phyloP scores from a whole-genome alignment of 345 rosid genomes.

The Salix arbutifolia region DNA sequence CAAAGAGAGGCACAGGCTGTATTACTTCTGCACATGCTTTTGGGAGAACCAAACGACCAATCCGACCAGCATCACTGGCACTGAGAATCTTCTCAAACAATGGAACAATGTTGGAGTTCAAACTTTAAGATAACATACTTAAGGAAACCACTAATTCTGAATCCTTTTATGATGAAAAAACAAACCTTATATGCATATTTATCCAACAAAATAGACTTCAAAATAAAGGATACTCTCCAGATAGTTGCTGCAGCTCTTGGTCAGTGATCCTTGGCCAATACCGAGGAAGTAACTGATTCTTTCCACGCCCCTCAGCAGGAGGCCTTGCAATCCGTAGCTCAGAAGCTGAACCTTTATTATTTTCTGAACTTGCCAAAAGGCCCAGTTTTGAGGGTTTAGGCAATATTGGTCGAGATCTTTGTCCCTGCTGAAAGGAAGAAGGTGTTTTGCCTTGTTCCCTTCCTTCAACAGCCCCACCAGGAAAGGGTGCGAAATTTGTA shows the following conservation, averaged over 20 bases:
- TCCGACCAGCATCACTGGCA: conserved; percentile 97
- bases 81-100: conserved; percentile 93
- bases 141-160: conserved; percentile 31
- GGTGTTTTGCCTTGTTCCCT: conserved; percentile 41
- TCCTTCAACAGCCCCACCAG: conserved; percentile 41
- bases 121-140: conserved; percentile 40
- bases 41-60: conserved; percentile 92
- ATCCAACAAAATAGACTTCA: neutral
- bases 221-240: conserved; percentile 81
- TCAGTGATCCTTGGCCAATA: conserved; percentile 96
- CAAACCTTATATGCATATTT: conserved; percentile 4
- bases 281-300: conserved; percentile 81
- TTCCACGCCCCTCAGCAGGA: conserved; percentile 82
- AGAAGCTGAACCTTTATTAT: conserved; percentile 38
- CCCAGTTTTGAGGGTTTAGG: conserved; percentile 53
- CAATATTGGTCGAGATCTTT: conserved; percentile 45
- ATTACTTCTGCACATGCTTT: conserved; percentile 96
- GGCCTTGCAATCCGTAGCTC: conserved; percentile 69
- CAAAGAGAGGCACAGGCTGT: neutral
- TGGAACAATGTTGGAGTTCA: conserved; percentile 72
- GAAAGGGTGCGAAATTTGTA: conserved; percentile 33
- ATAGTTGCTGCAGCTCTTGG: conserved; percentile 78
- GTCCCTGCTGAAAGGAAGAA: conserved; percentile 43
- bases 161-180: conserved; percentile 10
- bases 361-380: conserved; percentile 34